These are phyloP conservation scores for Aspergillus sp. DNA, from an alignment of 2,329 filamentous ascomycete genomes.

Conservation along the genomic window DNA sequence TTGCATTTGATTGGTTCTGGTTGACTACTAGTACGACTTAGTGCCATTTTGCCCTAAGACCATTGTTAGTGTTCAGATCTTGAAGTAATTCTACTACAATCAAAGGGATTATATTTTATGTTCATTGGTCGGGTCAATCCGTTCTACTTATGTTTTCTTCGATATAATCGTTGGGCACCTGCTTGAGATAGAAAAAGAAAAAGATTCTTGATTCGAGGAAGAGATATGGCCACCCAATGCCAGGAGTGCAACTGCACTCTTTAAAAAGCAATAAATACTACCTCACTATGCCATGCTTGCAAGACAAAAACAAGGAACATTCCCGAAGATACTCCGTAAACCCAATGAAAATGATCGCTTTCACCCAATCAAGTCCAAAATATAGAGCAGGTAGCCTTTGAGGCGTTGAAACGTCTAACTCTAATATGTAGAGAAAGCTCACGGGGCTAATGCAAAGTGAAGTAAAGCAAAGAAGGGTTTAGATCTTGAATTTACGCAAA, in stretches of 20 bases:
- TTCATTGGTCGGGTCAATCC: neutral
- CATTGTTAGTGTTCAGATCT: no score
- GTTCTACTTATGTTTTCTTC: neutral
- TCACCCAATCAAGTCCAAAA: neutral
- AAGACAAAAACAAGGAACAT: neutral
- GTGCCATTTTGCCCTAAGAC: no score
- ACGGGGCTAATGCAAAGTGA: constrained; percentile 6
- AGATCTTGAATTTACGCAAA: constrained; percentile 9
- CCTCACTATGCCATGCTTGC: neutral
- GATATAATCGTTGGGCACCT: no score
- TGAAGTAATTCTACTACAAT: no score
- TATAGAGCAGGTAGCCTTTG: neutral
- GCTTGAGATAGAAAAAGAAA: neutral
- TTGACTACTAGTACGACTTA: no score
- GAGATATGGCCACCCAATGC: neutral
- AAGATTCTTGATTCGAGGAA: no score
- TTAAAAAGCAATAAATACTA: neutral
- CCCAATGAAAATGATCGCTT: neutral
- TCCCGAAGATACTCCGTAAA: neutral
- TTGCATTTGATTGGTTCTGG: no score
- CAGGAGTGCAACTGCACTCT: neutral
- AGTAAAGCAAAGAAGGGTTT: constrained; percentile 3
- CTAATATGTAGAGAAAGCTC: constrained; percentile 12
- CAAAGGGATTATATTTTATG: no score
- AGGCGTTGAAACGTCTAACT: constrained; percentile 10